Base-by-base conservation (phyloP, 148 eudicot genomes). In the Cornus suecica region DNA sequence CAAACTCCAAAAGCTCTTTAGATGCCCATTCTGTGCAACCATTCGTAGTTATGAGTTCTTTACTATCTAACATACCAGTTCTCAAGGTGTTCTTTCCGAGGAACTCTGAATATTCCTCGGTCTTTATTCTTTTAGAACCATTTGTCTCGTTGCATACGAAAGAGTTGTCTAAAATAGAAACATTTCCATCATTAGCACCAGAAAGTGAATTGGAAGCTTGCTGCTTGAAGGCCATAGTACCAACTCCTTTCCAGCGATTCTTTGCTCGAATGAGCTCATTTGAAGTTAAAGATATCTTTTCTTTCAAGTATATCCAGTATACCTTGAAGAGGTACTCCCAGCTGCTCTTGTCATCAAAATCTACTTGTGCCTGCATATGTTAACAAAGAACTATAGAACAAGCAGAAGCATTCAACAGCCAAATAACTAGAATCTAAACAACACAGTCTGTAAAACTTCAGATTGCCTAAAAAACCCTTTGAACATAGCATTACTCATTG, bases 271-370 rank as follows among this genome's bases (percentile, higher is more conserved):
- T 82, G 68, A 96, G 87, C 78, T 96, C 98, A 73, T 78, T 84
- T 32, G 83, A 68, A 48, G 97, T 90, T 48, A 96, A 82, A 73
- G 92, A 88, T 72, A 91, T 81, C 70, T 88, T 93, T 70, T 86
- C 89, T 78, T 93, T 96, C 83, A 91, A 79, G 72, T 52, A 80
- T 63, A 88, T 69, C 98, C 98, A 96, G 70, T 96, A 96, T 68
- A 90, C 85, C 85, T 96, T 96, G 77, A 96, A 96, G 60, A 96
- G 97, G 78, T 96, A 93, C 85, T 93, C 98, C 99, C 99, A 96
- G 78, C 97, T 91, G 67, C 77, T 84, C 61, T 81, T 79, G 86
- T 96, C 99, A 84, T 93, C 98, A 84, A 96, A 96, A 86, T 96
- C 99, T 75, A 95, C 97, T 70, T 88, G 88, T 74, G 80, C 92